These are phyloP conservation scores for Grigorovia yakushimaensis DNA, from an alignment of 805 yeast genomes.

Conservation along the genomic window DNA sequence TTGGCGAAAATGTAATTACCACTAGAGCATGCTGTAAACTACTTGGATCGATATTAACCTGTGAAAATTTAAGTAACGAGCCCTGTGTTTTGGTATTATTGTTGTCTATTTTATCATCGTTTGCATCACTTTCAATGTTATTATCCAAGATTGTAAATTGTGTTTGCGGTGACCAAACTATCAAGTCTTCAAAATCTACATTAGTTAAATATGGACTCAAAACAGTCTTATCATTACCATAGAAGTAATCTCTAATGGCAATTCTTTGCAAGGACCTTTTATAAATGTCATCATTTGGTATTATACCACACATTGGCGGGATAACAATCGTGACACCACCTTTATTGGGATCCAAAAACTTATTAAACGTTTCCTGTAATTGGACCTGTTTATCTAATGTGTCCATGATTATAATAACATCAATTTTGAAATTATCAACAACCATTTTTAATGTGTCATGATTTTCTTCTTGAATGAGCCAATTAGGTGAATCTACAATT, in stretches of 20 bases:
- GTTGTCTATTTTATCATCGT: slow-evolving; percentile 1
- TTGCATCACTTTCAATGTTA: slow-evolving; percentile 2
- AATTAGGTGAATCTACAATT: slow-evolving; percentile 25
- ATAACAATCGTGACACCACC: slow-evolving; percentile 38
- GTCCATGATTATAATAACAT: slow-evolving; percentile 14
- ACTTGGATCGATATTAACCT: slow-evolving; percentile 39
- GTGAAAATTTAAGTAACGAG: slow-evolving; percentile 15
- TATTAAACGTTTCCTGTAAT: not conserved
- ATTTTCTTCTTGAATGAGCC: slow-evolving; percentile 13
- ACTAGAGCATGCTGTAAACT: slow-evolving; percentile 68
- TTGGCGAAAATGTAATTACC: slow-evolving; percentile 48
- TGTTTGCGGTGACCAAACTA: slow-evolving; percentile 48
- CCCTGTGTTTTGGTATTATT: slow-evolving; percentile 9
- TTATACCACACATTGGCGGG: slow-evolving; percentile 66
- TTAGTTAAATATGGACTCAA: slow-evolving; percentile 83
- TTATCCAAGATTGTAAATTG: slow-evolving; percentile 18
- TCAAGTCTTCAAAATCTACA: slow-evolving; percentile 50
- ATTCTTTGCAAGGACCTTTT: slow-evolving; percentile 64
- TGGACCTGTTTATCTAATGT: not conserved
- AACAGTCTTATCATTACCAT: slow-evolving; percentile 58
- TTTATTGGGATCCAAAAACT: not conserved
- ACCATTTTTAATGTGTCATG: slow-evolving; percentile 11
- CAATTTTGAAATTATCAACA: slow-evolving; percentile 15
- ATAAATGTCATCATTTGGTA: slow-evolving; percentile 61
- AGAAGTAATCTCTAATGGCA: slow-evolving; percentile 78